Evolutionary conservation across 2,329 filamentous ascomycete genomes (phyloP), one percentile per base, ranked within the genome.

Genomic region (Coniochaeta pulveracea): DNA sequence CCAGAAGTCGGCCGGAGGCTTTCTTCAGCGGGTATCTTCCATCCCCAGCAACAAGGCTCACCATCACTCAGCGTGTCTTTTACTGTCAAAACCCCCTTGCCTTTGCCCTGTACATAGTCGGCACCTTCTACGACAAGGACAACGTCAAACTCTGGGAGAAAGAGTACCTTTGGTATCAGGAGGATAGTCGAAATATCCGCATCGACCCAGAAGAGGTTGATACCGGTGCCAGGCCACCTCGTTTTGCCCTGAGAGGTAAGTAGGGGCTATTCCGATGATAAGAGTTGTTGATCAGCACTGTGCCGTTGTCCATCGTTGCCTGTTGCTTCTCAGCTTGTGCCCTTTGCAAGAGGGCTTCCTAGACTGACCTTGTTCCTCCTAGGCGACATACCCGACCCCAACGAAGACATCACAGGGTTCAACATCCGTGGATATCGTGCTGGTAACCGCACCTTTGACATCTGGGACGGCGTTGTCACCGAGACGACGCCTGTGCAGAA

Each of bases 31-130:
- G 22, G 16, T 19, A 34, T 22, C 25, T 34, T 15, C 33, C 36
- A 4, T 36, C 30, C 25, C 32, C 29, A 7, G 26, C 29, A 7
- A 26, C 23, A n/a, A 30, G 23, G 25, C 22, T 24, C 10, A 19
- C 31, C n/a, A 21, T 37, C 11, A 30, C 25, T 11, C 25, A 32
- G 6, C 33, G 24, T 16, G 27, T 54, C 26, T 48, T 45, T 37
- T 22, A 46, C 23, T 43, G 50, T 27, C 46, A 41, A 8, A 33
- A 32, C 10, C 31, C 37, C 8, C 38, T 29, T 7, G 44, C 41
- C 27, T 56, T 52, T 50, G 51, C 47, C 26, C 50, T 48, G 34
- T 38, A 56, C 10, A 36, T 56, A n/a, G 33, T 48, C 12, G 55
- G 45, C 2, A 46, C 49, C 2, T 58, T 55, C 31, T 56, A 54